Base-by-base conservation (phyloP, 139 green algal species). In the Penium margaritaceum region DNA sequence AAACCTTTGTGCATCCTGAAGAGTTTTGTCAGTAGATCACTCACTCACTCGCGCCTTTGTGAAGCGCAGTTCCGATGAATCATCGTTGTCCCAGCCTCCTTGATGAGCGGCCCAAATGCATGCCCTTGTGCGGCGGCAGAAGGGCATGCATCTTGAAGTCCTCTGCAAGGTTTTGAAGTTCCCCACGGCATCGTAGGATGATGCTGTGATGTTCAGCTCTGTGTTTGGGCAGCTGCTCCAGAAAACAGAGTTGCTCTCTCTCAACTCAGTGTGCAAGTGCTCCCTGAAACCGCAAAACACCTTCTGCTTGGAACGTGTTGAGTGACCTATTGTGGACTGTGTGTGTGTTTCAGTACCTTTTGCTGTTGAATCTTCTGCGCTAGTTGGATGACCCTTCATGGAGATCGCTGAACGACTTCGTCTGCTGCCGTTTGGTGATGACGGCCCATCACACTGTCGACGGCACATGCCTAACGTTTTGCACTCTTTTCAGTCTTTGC, bases 401-500 rank as follows among this genome's bases (percentile, higher is more conserved):
- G 41, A 51, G 41, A n/a, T n/a, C n/a, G n/a, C 41, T 7, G 41
- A 21, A 12, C 9, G 41, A 12, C 9, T 51, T 12, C 41, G 41
- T 51, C 9, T 7, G 7, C 41, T 7, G 7, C 41, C 41, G 9
- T 51, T 21, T 51, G 9, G 7, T 51, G 7, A 7, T 51, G 41
- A 21, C 12, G 41, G 9, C 41, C 41, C 41, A 7, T 12, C 41
- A 7, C 41, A 21, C 9, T 21, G 41, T 7, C 9, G 9, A 21
- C 41, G 7, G 7, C 12, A 7, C 12, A 21, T 51, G 9, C 41
- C 12, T 51, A 12, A 51, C 41, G 7, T 51, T 7, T 51, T 51
- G 9, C 12, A 21, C 41, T 51, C 12, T 51, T 51, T 12, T 12
- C 80, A 77, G 70, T 77, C 70, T 19, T 84, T 96, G 19, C 89